Conservation (phyloP, 768 basidiomycete species). For the Lyophyllum decastes region DNA sequence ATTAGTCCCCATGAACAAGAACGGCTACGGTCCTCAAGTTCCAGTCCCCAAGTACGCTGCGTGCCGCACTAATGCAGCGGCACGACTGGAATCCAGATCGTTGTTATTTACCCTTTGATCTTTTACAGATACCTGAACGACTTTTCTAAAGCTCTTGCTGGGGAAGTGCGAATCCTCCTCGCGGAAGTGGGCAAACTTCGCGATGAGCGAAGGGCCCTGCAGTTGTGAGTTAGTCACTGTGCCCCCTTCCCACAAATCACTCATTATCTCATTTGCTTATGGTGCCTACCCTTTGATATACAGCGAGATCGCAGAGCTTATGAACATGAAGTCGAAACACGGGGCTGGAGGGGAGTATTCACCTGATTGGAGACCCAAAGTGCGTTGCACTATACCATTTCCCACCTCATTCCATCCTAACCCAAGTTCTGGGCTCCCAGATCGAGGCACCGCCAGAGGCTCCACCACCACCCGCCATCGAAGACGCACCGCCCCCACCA, state of each 20-base stretch:
- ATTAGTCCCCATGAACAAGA: slow-evolving; percentile 15
- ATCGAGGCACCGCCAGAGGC: slow-evolving; percentile 34
- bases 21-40: slow-evolving; percentile 20
- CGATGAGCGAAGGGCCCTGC: slow-evolving; percentile 72
- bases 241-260: neutral
- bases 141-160: slow-evolving; percentile 80
- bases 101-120: too few relatives aligned
- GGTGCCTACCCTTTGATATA: too few relatives aligned
- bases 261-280: too few relatives aligned
- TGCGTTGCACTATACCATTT: slow-evolving; percentile 24
- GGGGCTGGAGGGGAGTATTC: slow-evolving; percentile 78
- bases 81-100: too few relatives aligned
- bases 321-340: slow-evolving; percentile 82
- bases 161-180: slow-evolving; percentile 77
- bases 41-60: slow-evolving; percentile 4
- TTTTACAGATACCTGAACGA: slow-evolving; percentile 69
- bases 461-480: slow-evolving; percentile 42
- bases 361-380: slow-evolving; percentile 72
- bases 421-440: slow-evolving; percentile 4
- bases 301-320: slow-evolving; percentile 84
- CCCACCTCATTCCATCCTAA: neutral
- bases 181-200: slow-evolving; percentile 80
- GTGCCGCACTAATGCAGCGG: neutral
- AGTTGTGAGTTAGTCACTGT: slow-evolving; percentile 52
- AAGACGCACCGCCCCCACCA: slow-evolving; percentile 37